Evolutionary conservation across 1,139 yeast genomes (phyloP), one percentile per base, ranked within the genome.

Genomic region (Yamadazyma siamensis): DNA sequence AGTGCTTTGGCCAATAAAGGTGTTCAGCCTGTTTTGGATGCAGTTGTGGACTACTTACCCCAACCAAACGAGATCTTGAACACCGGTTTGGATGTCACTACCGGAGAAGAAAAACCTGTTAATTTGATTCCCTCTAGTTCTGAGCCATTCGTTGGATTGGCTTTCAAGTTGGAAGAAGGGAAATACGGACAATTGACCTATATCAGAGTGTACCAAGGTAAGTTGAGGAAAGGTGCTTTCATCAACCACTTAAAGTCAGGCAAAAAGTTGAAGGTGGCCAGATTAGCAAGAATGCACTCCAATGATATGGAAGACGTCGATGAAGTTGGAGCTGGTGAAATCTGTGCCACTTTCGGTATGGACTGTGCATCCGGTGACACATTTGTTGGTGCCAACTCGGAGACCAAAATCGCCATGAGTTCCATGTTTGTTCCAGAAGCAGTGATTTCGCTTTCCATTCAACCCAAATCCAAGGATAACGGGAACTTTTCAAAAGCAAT

Each of bases 321-420:
- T 32, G 96, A 88, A 65, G 85, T 87, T 51, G 94, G 94, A 16
- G 91, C 98, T 25, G 99, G 99, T 58, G 98, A 91, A 65, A 91
- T 91, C 49, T 94, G 99, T 67, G 99, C 99, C 33, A 91, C 98
- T 40, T 91, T 94, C 52, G 99, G 99, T 62, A 84, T 91, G 48
- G 98, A 94, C 60, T 91, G 99, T 73, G 83, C 97, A n/a, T 94
- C 98, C 7, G 99, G 99, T 54, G 98, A 91, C 56, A 88, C 97
- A 7, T 91, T 91, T 61, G 83, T 95, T 31, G 69, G 68, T 14
- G 62, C 56, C 19, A 94, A 84, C 50, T 89, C 94, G 29, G 73
- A 75, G 27, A 67, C 79, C 38, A 71, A 80, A 44, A 82, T 84
- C 49, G 81, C 96, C 38, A 89, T 91, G 97, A 80, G 94, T 37